Base-by-base conservation (phyloP, 306 rosid genomes). In the Arachis hypogaea region DNA sequence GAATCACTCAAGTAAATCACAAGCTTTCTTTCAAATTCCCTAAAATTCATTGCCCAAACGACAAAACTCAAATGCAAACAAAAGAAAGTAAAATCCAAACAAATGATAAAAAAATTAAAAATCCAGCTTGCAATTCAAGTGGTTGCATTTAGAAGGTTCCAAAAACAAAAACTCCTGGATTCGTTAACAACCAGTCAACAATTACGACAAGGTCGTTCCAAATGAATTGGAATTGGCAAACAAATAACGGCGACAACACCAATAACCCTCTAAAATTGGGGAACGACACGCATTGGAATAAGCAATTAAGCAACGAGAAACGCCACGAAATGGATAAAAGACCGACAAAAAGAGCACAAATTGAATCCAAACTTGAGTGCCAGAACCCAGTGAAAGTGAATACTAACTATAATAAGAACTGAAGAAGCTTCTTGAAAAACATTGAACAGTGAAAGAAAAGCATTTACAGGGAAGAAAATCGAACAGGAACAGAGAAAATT, bases 241-340 rank as follows among this genome's bases (percentile, higher is more conserved):
- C 9, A 36, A 75, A 67, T 6, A 64, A 56, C 7, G 59, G 18
- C 59, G 5, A 44, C 38, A 78, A 29, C 14, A 78, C 45, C 72
- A 72, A 76, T 69, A 78, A 76, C 82, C 85, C 14, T 14, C 84
- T 78, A 78, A 79, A 77, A 72, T 69, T 65, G 70, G 28, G 44
- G 18, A n/a, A 52, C 2, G 2, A 77, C 9, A 41, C 38, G 22
- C 70, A 79, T 12, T 72, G 75, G 28, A 5, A 54, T 12, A 63
- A 10, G 43, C 9, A 78, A 54, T 46, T 11, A 47, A 59, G 12
- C 6, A 41, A 14, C 33, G 47, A 63, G 40, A 63, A 70, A 47
- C 7, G 28, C 46, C 40, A 59, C 11, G 6, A 2, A 28, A 43
- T 11, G 36, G 51, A 8, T 18, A 12, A 28, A 40, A 22, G 4